Percentiles rank a stretch among this genome's conserved stretches.
phyloP scores from a whole-genome alignment of 495 filamentous ascomycete genomes.

The Aspergillus avenaceus region DNA sequence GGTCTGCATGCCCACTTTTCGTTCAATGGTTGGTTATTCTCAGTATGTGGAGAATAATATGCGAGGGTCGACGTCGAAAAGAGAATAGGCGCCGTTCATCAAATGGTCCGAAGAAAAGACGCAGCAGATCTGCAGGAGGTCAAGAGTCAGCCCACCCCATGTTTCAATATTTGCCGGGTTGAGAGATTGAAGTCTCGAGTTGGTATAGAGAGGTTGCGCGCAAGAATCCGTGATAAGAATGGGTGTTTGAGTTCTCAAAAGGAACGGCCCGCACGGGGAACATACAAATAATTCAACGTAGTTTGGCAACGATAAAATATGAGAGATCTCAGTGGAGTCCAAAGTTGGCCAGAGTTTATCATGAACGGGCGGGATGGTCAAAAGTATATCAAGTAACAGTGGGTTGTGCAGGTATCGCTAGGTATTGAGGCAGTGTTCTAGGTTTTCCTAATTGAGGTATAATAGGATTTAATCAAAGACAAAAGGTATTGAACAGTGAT shows the following conservation, averaged over 20 bases:
- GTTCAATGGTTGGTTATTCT: slow-evolving; percentile 2
- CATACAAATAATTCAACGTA: slow-evolving; percentile 3
- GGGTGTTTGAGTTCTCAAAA: slow-evolving; percentile 5
- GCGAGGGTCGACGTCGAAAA: slow-evolving; percentile 2
- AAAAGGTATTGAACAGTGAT: neutral
- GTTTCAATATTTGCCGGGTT: neutral
- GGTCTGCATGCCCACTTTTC: slow-evolving; percentile 15
- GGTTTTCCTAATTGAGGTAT: neutral
- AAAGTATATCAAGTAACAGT: neutral
- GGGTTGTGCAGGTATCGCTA: neutral
- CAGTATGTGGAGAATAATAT: slow-evolving; percentile 1
- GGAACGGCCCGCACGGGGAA: slow-evolving; percentile 14
- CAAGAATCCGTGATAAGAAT: neutral
- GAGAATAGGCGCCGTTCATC: neutral
- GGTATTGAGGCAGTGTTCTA: neutral
- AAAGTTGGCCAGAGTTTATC: too few species aligned
- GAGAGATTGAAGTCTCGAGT: neutral
- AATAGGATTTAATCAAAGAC: neutral
- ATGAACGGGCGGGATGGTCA: too few species aligned
- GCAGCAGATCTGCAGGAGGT: slow-evolving; percentile 7
- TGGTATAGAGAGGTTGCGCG: neutral
- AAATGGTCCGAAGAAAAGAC: neutral
- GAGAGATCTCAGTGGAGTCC: too few species aligned
- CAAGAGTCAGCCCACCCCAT: slow-evolving; percentile 2
- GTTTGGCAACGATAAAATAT: neutral